Percentiles rank a stretch among this genome's conserved stretches.
Conservation (phyloP, 495 filamentous ascomycete species). For the Xylaria nigripes region DNA sequence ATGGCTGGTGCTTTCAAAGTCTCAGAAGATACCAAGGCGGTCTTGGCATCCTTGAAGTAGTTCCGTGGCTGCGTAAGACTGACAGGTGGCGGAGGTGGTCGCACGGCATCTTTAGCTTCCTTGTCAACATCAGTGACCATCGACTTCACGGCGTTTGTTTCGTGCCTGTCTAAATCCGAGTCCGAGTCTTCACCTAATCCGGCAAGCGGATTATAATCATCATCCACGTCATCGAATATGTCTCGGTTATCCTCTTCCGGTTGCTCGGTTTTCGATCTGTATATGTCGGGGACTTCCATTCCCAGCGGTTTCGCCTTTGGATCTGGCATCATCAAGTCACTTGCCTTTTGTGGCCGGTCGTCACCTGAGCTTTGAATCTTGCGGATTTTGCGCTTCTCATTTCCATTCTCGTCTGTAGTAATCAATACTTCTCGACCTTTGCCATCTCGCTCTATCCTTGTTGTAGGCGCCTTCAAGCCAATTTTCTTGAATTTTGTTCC, state of each 20-base stretch:
- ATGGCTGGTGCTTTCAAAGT: slow-evolving; percentile 48
- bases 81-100: slow-evolving; percentile 33
- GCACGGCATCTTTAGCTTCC: slow-evolving; percentile 29
- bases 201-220: slow-evolving; percentile 82
- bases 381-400: slow-evolving; percentile 76
- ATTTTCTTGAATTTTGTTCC: slow-evolving; percentile 79
- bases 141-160: slow-evolving; percentile 31
- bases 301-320: slow-evolving; percentile 60
- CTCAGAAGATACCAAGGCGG: slow-evolving; percentile 31
- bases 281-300: slow-evolving; percentile 66
- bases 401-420: slow-evolving; percentile 77
- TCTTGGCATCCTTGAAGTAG: slow-evolving; percentile 53
- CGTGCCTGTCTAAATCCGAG: slow-evolving; percentile 42
- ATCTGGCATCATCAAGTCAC: slow-evolving; percentile 54
- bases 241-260: slow-evolving; percentile 55
- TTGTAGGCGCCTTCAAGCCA: slow-evolving; percentile 53
- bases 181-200: slow-evolving; percentile 53
- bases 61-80: slow-evolving; percentile 36
- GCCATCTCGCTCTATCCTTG: slow-evolving; percentile 67
- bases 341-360: slow-evolving; percentile 30
- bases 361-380: slow-evolving; percentile 36
- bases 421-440: slow-evolving; percentile 76
- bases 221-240: slow-evolving; percentile 83
- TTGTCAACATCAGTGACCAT: slow-evolving; percentile 21
- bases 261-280: slow-evolving; percentile 40